Conservation (phyloP, 2,329 filamentous ascomycete genomes). For the Aspergillus sp. region DNA sequence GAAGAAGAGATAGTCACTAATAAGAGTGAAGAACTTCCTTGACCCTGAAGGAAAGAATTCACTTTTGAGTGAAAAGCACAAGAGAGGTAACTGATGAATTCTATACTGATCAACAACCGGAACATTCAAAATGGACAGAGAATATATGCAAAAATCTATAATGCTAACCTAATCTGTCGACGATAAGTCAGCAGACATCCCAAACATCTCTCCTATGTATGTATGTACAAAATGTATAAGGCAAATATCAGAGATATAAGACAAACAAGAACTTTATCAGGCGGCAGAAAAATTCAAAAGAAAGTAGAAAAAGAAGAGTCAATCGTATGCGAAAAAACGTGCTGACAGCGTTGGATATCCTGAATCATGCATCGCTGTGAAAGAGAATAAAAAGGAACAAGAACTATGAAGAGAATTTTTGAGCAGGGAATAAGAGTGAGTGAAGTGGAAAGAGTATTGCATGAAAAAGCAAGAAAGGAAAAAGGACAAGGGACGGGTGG, state of each 20-base stretch:
- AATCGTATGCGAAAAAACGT: not conserved
- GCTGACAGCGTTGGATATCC: conserved; percentile 10
- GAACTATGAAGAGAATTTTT: not conserved
- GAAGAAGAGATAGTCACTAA: too few relatives aligned
- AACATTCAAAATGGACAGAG: too few relatives aligned
- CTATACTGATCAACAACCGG: too few relatives aligned
- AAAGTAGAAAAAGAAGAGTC: not conserved
- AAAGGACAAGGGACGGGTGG: not conserved
- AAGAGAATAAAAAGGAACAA: not conserved
- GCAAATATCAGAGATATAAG: not conserved
- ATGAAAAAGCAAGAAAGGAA: not conserved
- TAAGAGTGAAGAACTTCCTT: too few relatives aligned
- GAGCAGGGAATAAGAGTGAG: not conserved
- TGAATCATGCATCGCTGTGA: not conserved
- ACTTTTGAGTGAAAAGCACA: too few relatives aligned
- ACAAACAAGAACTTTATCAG: not conserved
- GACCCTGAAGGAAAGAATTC: too few relatives aligned
- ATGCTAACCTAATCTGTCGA: not conserved
- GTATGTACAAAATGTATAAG: not conserved
- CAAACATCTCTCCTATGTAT: not conserved
- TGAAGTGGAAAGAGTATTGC: not conserved
- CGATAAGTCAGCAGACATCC: too few relatives aligned
- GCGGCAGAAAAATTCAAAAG: not conserved
- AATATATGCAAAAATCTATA: not conserved
- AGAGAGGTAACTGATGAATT: too few relatives aligned